Percentiles rank a stretch among this genome's conserved stretches.
Conservation (phyloP, 805 yeast genomes). For the Lachancea nothofagi region DNA sequence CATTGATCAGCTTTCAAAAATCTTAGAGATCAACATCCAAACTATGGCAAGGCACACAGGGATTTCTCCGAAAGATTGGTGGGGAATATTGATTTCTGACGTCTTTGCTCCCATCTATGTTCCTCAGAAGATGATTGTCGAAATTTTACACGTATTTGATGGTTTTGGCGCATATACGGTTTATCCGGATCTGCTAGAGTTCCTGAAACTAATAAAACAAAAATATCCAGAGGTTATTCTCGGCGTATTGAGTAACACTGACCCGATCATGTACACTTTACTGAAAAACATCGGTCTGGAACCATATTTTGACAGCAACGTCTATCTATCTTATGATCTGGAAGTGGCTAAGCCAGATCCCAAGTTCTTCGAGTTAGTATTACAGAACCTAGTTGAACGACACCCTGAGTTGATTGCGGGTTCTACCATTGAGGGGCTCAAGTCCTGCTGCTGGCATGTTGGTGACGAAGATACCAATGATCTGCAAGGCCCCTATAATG, state of each 20-base stretch:
- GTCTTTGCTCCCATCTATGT: slow-evolving; percentile 36
- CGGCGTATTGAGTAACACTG: slow-evolving; percentile 57
- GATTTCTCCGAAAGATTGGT: slow-evolving; percentile 44
- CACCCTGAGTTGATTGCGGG: slow-evolving; percentile 16
- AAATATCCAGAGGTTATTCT: slow-evolving; percentile 34
- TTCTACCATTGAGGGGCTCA: slow-evolving; percentile 17
- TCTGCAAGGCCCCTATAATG: slow-evolving; percentile 42
- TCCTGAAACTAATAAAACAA: slow-evolving; percentile 34
- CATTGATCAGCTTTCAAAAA: slow-evolving; percentile 29
- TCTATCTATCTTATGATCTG: slow-evolving; percentile 53
- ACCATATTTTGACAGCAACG: slow-evolving; percentile 36
- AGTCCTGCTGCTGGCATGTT: slow-evolving; percentile 49
- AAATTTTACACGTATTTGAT: slow-evolving; percentile 45
- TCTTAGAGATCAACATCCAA: slow-evolving; percentile 43
- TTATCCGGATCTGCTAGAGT: slow-evolving; percentile 48
- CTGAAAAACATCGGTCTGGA: slow-evolving; percentile 43
- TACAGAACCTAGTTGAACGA: slow-evolving; percentile 25
- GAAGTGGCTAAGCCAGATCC: slow-evolving; percentile 49
- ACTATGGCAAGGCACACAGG: slow-evolving; percentile 50
- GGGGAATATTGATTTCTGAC: slow-evolving; percentile 46
- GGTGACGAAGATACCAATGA: slow-evolving; percentile 62
- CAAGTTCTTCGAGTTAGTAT: slow-evolving; percentile 41
- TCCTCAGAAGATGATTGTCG: slow-evolving; percentile 38
- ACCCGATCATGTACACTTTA: slow-evolving; percentile 44
- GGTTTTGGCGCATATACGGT: slow-evolving; percentile 47